Base-by-base conservation (phyloP, 768 basidiomycete genomes). In the Clathrus columnatus region DNA sequence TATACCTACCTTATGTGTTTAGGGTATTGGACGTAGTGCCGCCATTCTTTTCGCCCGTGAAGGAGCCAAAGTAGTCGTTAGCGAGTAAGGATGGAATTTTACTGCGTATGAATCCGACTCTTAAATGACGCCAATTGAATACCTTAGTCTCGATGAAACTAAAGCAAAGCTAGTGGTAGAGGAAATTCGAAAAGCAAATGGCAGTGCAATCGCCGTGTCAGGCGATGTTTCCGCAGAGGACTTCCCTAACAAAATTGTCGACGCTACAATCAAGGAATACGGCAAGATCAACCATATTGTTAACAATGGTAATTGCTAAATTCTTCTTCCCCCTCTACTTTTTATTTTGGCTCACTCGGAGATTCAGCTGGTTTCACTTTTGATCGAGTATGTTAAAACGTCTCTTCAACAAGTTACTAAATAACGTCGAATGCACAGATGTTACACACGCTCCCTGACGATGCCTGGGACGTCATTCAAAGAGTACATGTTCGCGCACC, bases 221-320 rank as follows among this genome's bases (percentile, higher is more conserved):
- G 91, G 89, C 0, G 88, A 92, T 60, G 90, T 92, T 29, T 81
- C 81, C 17, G 86, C 87, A 11, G 85, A 87, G 46, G 87, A 89
- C 59, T 91, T 89, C 67, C 87, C 89, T 3, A 79, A 87, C 70
- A 82, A 74, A 64, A 81, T 91, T 54, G 75, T 92, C 20, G 80
- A 84, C 26, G 85, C 82, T 3, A 87, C 89, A 4, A 75, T 90
- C 61, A 89, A 85, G 57, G 82, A 83, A 59, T 91, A 82, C 60
- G 89, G 88, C 23, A 86, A 88, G 65, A 82, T 92, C 49, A 89
- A 92, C 68, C 87, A 91, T 65, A 87, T 91, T 51, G 75, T 91
- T 28, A 91, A 91, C 70, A 91, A 91, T 59, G 84, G 81, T 77
- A 26, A 49, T 72, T 56, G 18, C 24, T 50, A 51, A 43, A 36